Evolutionary conservation across 2,329 filamentous ascomycete genomes (phyloP).

Genomic region (Cyphellophora europaea): DNA sequence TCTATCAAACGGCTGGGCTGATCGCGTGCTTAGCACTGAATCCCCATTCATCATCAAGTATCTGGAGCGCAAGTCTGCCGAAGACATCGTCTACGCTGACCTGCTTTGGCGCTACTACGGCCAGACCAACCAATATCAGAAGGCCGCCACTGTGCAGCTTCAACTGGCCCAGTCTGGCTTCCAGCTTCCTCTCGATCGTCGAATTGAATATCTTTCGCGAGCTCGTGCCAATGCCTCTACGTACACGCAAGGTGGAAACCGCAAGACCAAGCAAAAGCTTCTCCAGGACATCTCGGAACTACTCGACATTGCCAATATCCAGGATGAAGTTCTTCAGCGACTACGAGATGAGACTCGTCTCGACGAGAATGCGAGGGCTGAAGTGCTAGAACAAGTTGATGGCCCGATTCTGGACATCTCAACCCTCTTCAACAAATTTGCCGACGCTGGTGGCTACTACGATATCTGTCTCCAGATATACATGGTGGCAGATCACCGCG

Average conservation of each 20-base stretch:
- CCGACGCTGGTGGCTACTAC: constrained; percentile 84
- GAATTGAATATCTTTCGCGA: constrained; percentile 80
- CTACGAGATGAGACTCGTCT: constrained; percentile 66
- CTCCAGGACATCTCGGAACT: constrained; percentile 77
- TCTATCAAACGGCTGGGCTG: constrained; percentile 70
- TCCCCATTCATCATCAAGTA: constrained; percentile 82
- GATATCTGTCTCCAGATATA: constrained; percentile 91
- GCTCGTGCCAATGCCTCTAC: constrained; percentile 91
- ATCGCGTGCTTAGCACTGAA: constrained; percentile 74
- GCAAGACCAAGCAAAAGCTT: constrained; percentile 74
- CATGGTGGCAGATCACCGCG: constrained; percentile 83
- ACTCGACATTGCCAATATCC: constrained; percentile 87
- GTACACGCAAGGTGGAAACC: constrained; percentile 63
- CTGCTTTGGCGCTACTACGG: constrained; percentile 89
- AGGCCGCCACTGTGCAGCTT: constrained; percentile 79
- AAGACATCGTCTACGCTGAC: constrained; percentile 71
- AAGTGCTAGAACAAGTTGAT: constrained; percentile 61
- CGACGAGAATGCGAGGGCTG: constrained; percentile 48
- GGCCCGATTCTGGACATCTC: constrained; percentile 69
- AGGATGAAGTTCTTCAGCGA: constrained; percentile 79
- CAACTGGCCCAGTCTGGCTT: constrained; percentile 79
- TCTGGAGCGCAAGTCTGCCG: constrained; percentile 63
- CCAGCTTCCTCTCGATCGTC: constrained; percentile 65
- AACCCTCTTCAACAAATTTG: constrained; percentile 85
- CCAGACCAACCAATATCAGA: constrained; percentile 71